Evolutionary conservation across 1,139 yeast species (phyloP).

Genomic region (Geotrichum carabidarum): DNA sequence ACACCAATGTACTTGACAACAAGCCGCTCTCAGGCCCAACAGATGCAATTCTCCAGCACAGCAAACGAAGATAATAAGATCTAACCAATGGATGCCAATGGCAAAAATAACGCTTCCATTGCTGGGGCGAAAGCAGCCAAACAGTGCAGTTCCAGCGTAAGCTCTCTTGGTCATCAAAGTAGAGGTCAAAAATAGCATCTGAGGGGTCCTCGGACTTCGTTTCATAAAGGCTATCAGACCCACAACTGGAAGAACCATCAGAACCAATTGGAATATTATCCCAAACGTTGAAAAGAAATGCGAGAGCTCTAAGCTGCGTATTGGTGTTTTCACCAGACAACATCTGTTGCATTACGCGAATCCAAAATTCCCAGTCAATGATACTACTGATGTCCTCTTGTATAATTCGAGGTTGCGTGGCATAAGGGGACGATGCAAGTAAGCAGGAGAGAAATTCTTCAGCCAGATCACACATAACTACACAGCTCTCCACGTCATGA

Average conservation of each 20-base stretch:
- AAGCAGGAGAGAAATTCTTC: constrained; percentile 39
- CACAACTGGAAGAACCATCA: constrained; percentile 1
- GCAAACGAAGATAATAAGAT: constrained; percentile 58
- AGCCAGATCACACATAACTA: constrained; percentile 46
- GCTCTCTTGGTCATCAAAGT: constrained; percentile 23
- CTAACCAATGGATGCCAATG: constrained; percentile 81
- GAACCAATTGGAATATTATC: constrained; percentile 53
- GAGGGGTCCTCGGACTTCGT: background rate
- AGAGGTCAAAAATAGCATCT: constrained; percentile 20
- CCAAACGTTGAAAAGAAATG: constrained; percentile 72
- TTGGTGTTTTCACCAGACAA: constrained; percentile 58
- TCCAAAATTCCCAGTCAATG: constrained; percentile 76
- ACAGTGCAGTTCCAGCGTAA: constrained; percentile 43
- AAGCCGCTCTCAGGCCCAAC: constrained; percentile 32
- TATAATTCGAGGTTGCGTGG: constrained; percentile 28
- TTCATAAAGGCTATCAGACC: background rate
- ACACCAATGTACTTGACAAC: constrained; percentile 30
- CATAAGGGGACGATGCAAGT: constrained; percentile 27
- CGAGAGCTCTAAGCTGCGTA: constrained; percentile 56
- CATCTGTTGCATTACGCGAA: constrained; percentile 55
- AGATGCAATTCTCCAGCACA: constrained; percentile 63
- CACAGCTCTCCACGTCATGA: constrained; percentile 44
- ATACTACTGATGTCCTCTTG: constrained; percentile 23
- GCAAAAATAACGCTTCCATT: constrained; percentile 55
- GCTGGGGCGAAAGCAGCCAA: constrained; percentile 50